These are phyloP conservation scores for Coemansia sp. DNA, from an alignment of 192 early-diverging fungal genomes.

Conservation along the genomic window DNA sequence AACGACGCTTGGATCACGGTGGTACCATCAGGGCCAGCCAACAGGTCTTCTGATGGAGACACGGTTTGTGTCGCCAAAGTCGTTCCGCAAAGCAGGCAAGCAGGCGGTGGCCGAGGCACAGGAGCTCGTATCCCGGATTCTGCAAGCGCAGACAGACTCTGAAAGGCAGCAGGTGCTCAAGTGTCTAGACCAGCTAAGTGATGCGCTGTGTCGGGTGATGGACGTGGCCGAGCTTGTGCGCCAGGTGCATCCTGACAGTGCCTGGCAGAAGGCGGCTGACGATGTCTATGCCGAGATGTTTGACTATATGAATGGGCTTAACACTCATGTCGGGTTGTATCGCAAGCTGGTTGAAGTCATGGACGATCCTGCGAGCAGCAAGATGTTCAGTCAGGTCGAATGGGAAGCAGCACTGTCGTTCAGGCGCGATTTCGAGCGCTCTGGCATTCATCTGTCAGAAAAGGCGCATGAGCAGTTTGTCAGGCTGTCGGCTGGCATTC, in stretches of 20 bases:
- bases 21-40: constrained; percentile 45
- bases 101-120: constrained; percentile 43
- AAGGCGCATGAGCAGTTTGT: constrained; percentile 72
- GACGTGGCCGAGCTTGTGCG: constrained; percentile 92
- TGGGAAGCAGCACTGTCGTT: constrained; percentile 76
- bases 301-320: constrained; percentile 87
- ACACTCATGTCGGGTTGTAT: constrained; percentile 87
- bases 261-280: constrained; percentile 72
- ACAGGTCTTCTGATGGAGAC: constrained; percentile 50
- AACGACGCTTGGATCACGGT: constrained; percentile 41
- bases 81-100: constrained; percentile 34
- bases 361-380: constrained; percentile 56
- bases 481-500: constrained; percentile 77
- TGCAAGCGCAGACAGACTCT: constrained; percentile 14
- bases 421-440: constrained; percentile 90
- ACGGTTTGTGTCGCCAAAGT: constrained; percentile 45
- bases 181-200: constrained; percentile 82
- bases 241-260: constrained; percentile 79
- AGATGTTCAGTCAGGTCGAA: constrained; percentile 66
- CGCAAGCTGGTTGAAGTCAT: constrained; percentile 68
- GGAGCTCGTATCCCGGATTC: constrained; percentile 25
- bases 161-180: constrained; percentile 80
- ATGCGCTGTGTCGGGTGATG: constrained; percentile 86
- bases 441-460: constrained; percentile 82
- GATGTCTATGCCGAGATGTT: constrained; percentile 70